Conservation (phyloP, 139 green algal genomes). For the Nannochloris sp. region DNA sequence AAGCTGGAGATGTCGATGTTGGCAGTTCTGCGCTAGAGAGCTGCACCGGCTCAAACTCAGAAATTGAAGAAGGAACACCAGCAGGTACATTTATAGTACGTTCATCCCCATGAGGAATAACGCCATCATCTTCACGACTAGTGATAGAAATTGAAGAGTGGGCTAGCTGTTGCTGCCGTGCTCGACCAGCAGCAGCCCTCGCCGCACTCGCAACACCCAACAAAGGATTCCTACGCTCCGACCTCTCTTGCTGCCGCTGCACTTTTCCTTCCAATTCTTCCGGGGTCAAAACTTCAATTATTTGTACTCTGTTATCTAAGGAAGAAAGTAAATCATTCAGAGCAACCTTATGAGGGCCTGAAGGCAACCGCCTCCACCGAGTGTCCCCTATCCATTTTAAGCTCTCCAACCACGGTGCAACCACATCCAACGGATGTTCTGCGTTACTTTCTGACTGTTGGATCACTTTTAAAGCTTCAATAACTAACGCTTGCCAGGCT, state of each 20-base stretch:
- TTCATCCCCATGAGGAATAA: too few relatives aligned
- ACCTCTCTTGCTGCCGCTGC: too few relatives aligned
- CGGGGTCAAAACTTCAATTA: background rate
- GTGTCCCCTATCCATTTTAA: conserved; percentile 37
- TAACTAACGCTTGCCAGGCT: conserved; percentile 8
- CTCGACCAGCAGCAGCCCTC: too few relatives aligned
- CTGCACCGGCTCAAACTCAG: background rate
- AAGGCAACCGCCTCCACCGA: conserved; percentile 34
- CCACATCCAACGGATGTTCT: conserved; percentile 7
- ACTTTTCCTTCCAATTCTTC: background rate
- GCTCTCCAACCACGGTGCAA: conserved; percentile 23
- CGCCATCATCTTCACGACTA: too few relatives aligned
- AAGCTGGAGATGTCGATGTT: too few relatives aligned
- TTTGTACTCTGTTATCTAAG: background rate
- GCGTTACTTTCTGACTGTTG: background rate
- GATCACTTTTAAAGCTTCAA: conserved; percentile 13
- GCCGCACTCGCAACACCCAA: background rate
- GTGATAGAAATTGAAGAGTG: too few relatives aligned
- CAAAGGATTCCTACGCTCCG: background rate
- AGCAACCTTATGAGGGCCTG: background rate
- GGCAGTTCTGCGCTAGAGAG: too few relatives aligned
- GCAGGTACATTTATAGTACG: background rate
- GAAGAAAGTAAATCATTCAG: background rate
- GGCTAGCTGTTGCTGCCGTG: background rate
- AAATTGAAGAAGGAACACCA: background rate